Conservation (phyloP, 2,329 filamentous ascomycete genomes). For the Botryotinia globosa region DNA sequence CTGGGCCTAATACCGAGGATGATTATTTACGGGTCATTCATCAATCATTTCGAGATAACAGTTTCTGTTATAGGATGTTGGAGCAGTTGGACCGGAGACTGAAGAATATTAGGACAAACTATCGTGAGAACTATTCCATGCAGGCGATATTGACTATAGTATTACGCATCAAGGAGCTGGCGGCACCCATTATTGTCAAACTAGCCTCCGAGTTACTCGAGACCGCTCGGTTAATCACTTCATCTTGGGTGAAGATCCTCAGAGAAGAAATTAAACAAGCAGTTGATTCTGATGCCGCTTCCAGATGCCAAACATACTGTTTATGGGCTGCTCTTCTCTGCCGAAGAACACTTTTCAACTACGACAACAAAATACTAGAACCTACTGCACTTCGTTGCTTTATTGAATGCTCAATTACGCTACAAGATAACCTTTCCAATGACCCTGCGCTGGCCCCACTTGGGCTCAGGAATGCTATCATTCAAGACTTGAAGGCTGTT, state of each 20-base stretch:
- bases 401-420: slow-evolving; percentile 42
- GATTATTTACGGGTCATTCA: slow-evolving; percentile 48
- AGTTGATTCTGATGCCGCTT: slow-evolving; percentile 40
- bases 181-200: background rate
- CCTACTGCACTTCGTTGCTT: slow-evolving; percentile 35
- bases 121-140: slow-evolving; percentile 59
- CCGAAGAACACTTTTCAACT: slow-evolving; percentile 44
- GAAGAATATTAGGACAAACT: slow-evolving; percentile 49
- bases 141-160: slow-evolving; percentile 52
- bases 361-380: background rate
- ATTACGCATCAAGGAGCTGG: slow-evolving; percentile 41
- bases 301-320: slow-evolving; percentile 45
- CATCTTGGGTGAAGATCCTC: slow-evolving; percentile 50
- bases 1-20: slow-evolving; percentile 45
- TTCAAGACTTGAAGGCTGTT: slow-evolving; percentile 48
- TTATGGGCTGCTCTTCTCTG: slow-evolving; percentile 58
- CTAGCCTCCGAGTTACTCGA: slow-evolving; percentile 40
- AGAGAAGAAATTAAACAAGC: slow-evolving; percentile 45
- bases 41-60: slow-evolving; percentile 46
- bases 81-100: slow-evolving; percentile 49
- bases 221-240: slow-evolving; percentile 44
- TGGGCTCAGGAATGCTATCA: slow-evolving; percentile 41
- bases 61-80: slow-evolving; percentile 50
- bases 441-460: slow-evolving; percentile 40
- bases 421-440: slow-evolving; percentile 48